Evolutionary conservation across 805 yeast species (phyloP), one percentile per base, ranked within the genome.

Genomic region (Suhomyces sp.): DNA sequence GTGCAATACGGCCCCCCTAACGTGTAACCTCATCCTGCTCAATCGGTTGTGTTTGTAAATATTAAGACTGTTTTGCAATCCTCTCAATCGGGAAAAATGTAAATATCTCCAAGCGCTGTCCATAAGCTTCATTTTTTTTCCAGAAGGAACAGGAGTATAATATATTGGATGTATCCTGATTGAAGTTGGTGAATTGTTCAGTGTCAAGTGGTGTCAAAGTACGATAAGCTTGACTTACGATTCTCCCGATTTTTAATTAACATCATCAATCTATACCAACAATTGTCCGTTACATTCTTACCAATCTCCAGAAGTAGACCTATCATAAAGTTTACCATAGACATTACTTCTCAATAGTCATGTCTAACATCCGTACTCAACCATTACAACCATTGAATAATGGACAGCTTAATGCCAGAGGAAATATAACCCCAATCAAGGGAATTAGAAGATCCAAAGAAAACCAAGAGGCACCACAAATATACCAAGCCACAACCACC

Each of bases 381-480:
- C 83, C 85, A 29, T 76, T 81, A 59, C 85, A 81, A 62, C 80
- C 85, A 51, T 71, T 81, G 53, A 80, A 79, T 61, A 76, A 68
- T 61, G 82, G 79, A 48, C 84, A 81, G 58, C 66, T 81, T 54
- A 81, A 81, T 60, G 62, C 74, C 38, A 73, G 82, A 59, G 64
- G 72, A n/a, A 72, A 59, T 44, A 58, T 64, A 54, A 76, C 79
- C 33, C 81, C 80, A 13, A 69, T 74, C 55, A 76, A 74, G 54
- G 61, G 54, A 35, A 64, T 68, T n/a, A 60, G 72, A 59, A 59
- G 66, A 53, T 35, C 66, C 33, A 61, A 64, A 38, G 68, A 66
- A 42, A 60, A 59, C 47, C 62, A 54, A 15, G 48, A 33, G 33
- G 48, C 44, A 13, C 27, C 38, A 17, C 42, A 38, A 12, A 38